Base-by-base conservation (phyloP, 2,329 filamentous ascomycete species). In the Penicillium crustosum region DNA sequence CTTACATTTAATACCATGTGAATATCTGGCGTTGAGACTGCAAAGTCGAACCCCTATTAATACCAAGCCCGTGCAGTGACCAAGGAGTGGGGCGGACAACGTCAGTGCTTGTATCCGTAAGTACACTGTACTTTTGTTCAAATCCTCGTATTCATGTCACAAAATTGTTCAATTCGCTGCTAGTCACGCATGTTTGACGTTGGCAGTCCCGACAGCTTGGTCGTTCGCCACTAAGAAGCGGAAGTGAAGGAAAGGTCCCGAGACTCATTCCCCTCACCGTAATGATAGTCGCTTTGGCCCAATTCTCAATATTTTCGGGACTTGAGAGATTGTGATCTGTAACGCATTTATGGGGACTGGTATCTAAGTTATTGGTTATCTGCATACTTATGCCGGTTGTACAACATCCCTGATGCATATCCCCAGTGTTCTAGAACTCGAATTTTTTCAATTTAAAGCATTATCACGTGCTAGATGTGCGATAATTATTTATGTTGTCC, bases 131-230 rank as follows among this genome's bases (percentile, higher is more conserved):
- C 38, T 43, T 52, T 44, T 31, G 33, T 23, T 13, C 13, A 33
- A 47, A n/a, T 9, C 10, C 48, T 41, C 48, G 51, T 45, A 45
- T 36, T 15, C 41, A 53, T 48, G 21, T 29, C 41, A 42, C n/a
- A 48, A 38, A 53, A 44, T 23, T 29, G 39, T 51, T 33, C 48
- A 29, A 55, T 44, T 55, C 31, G 45, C 23, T 54, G 36, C 44
- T 49, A 48, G 39, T 49, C 31, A 41, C 25, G n/a, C 19, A 42
- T 19, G 13, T 21, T 49, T 33, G 13, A 29, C 27, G 38, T 33
- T 19, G 21, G 35, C 42, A 17, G 47, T 51, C 39, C 49, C 41
- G 49, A 41, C 27, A 53, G n/a, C 39, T 27, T 53, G 54, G 54
- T 53, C 13, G 19, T 39, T 50, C 31, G 27, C 44, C 44, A 55